A percentile compares a stretch with the other conserved stretches of the same genome.
phyloP scores from a whole-genome alignment of 768 basidiomycete genomes.

The Pleurotus tuber-regium region DNA sequence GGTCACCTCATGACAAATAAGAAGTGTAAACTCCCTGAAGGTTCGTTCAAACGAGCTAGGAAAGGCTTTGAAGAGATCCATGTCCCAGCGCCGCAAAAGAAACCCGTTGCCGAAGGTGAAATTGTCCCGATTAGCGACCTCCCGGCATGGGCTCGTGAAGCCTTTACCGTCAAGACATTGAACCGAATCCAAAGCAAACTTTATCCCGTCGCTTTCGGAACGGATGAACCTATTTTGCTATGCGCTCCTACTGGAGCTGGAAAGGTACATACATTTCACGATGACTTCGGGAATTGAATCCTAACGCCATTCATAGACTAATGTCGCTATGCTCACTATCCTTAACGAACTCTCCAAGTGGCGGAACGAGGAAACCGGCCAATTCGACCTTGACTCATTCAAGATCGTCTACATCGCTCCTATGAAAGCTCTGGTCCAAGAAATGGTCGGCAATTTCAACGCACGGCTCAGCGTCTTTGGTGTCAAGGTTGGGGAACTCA shows the following conservation, averaged over 20 bases:
- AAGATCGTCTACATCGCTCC: slow-evolving; percentile 98
- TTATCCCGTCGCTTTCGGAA: slow-evolving; percentile 90
- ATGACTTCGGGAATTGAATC: not conserved
- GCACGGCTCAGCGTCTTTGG: slow-evolving; percentile 66
- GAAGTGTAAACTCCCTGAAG: slow-evolving; percentile 95
- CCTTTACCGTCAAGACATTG: slow-evolving; percentile 78
- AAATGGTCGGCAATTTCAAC: slow-evolving; percentile 95
- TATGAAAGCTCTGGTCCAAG: slow-evolving; percentile 99
- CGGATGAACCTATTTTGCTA: slow-evolving; percentile 91
- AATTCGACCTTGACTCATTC: slow-evolving; percentile 84
- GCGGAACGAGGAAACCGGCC: slow-evolving; percentile 77
- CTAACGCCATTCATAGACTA: slow-evolving; percentile 59
- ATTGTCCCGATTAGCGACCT: slow-evolving; percentile 69
- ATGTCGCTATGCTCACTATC: slow-evolving; percentile 95
- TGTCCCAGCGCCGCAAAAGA: slow-evolving; percentile 88
- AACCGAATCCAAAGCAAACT: slow-evolving; percentile 94
- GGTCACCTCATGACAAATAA: slow-evolving; percentile 99
- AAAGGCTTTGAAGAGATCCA: slow-evolving; percentile 99
- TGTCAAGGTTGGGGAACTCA: slow-evolving; percentile 91
- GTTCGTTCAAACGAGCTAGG: slow-evolving; percentile 93
- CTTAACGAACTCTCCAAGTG: slow-evolving; percentile 88
- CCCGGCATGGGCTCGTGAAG: slow-evolving; percentile 84
- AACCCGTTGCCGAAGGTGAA: slow-evolving; percentile 59
- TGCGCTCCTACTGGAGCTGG: slow-evolving; percentile 99
- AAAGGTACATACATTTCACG: slow-evolving; percentile 62